These are phyloP conservation scores for Paramecium caudatum DNA, from an alignment of 73 alveolate species.

Conservation along the genomic window DNA sequence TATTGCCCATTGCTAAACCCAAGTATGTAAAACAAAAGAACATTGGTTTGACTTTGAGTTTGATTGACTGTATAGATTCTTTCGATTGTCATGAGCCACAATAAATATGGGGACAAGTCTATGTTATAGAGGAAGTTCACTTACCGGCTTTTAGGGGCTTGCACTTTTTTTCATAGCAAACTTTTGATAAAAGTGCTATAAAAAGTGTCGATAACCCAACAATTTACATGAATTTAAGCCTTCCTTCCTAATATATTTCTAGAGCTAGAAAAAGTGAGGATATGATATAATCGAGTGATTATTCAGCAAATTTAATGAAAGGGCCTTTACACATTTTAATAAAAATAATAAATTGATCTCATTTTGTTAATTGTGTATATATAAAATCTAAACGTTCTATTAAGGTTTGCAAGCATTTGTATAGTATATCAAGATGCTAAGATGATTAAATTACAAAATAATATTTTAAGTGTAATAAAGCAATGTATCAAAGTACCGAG, in stretches of 20 bases:
- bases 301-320: no score
- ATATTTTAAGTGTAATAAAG: no score
- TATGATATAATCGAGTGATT: background rate
- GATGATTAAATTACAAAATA: no score
- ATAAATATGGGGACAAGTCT: background rate
- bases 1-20: conserved; percentile 15
- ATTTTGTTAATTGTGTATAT: no score
- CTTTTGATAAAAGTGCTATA: background rate
- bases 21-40: background rate
- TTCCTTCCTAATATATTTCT: background rate
- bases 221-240: background rate
- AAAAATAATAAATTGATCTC: no score
- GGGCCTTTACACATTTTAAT: no score
- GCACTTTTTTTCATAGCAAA: background rate
- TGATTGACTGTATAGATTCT: background rate
- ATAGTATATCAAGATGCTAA: no score
- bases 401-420: no score
- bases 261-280: background rate
- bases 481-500: no score
- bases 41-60: background rate
- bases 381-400: no score
- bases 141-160: background rate
- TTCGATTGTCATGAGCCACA: background rate
- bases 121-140: background rate
- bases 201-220: background rate